Evolutionary conservation across 2,329 filamentous ascomycete genomes (phyloP), one percentile per base, ranked within the genome.

Genomic region (Coniochaeta sp.): DNA sequence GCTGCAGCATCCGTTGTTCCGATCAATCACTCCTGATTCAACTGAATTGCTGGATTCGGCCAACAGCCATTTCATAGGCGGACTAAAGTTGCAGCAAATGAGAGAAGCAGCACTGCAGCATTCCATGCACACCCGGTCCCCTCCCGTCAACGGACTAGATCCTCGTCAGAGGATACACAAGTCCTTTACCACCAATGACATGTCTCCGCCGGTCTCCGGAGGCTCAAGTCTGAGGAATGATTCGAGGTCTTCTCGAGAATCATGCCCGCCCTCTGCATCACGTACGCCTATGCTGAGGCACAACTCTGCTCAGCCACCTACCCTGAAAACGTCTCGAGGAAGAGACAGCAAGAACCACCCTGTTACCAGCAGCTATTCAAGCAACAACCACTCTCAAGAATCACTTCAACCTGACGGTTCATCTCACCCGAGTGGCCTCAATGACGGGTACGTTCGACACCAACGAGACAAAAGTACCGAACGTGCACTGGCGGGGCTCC

Each of bases 41-140:
- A 34, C 50, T 36, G 52, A 50, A 6, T 47, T 59, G 19, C 22
- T 61, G 58, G 34, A 24, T 30, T 7, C 32, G 28, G 26, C 40
- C 50, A 61, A 59, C 52, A 68, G 66, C 1, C 71, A 70, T 14
- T 79, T 79, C 62, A 72, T 79, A 30, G 76, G 77, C 0, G 76
- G 77, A 26, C 73, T 74, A 58, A 78, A 77, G 59, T 67, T 79
- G 17, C 75, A 79, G 61, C 69, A 76, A 57, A 71, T 78, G 61
- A 72, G 73, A 55, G 70, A 76, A 10, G 71, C 71, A 1, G 72
- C 72, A 26, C 52, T 61, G 40, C 57, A 61, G 50, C 59, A 58
- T 22, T n/a, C 61, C 19, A 26, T 62, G 17, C 58, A 60, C 17
- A 52, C 62, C 22, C 60, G 58, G 38, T 62, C 58, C 47, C 22